Evolutionary conservation across 2,329 filamentous ascomycete genomes (phyloP), one percentile per base, ranked within the genome.

Genomic region (Pezicula neosporulosa): DNA sequence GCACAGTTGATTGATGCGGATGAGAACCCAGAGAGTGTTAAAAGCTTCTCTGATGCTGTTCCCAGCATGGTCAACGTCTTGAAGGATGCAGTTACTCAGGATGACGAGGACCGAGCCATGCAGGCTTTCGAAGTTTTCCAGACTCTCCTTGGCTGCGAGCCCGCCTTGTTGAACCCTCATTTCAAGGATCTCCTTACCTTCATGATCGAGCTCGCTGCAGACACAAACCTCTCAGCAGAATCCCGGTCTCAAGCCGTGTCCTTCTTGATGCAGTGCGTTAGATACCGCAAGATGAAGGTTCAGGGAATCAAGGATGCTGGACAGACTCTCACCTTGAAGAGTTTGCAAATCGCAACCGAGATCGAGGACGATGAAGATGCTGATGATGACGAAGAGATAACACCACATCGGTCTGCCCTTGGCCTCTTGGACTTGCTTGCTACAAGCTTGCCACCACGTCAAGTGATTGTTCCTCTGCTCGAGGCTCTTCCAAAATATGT

Each of bases 91-190:
- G 88, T 97, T 52, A 82, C 90, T 62, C 80, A 81, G 51, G 81
- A 82, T 51, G 88, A 97, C 62, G 92, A 97, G 62, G 92, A 96
- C 67, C 87, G 88, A 68, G 86, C 89, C 61, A 90, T 93, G 77
- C 86, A 93, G 67, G 84, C 90, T 24, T 99, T 97, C 63, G 94
- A 97, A 68, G 91, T 96, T 60, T 96, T 97, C 81, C 94, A 97
- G 76, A 94, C 90, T 47, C 86, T 97, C 63, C 82, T 99, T 49
- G 89, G 88, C 57, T 96, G 90, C 69, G 93, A 97, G 68, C 87
- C 90, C 28, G 82, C 89, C 44, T 81, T 97, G 47, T 77, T 97
- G 48, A 88, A 86, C 59, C 78, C 82, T 50, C 92, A 97, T 74
- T 90, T 99, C 66, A 90, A 87, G 67, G 90, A 97, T 63, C 81